Evolutionary conservation across 768 basidiomycete genomes (phyloP).

Genomic region (Boletus tomentosulus): DNA sequence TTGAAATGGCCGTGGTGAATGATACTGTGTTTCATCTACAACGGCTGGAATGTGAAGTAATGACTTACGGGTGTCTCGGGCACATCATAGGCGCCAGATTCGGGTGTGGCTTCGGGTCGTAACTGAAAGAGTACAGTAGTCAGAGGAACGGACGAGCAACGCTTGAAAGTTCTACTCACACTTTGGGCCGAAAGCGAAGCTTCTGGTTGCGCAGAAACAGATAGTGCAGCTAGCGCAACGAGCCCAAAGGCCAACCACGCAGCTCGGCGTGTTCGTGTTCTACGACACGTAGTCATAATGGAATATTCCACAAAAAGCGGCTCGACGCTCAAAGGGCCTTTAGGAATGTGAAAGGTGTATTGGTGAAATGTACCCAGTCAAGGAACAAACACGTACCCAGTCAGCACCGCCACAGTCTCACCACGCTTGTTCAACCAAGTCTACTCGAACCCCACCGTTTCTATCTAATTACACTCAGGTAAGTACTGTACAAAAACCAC

Average conservation of each 20-base stretch:
- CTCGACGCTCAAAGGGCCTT: background rate
- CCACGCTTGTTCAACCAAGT: background rate
- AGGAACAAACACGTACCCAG: background rate
- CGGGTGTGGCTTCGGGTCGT: constrained; percentile 11
- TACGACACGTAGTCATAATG: constrained; percentile 19
- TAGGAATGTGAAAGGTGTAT: background rate
- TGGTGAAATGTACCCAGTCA: background rate
- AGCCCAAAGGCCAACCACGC: constrained; percentile 61
- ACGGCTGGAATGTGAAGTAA: background rate
- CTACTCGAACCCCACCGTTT: background rate
- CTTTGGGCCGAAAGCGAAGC: constrained; percentile 10
- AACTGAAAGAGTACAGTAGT: constrained; percentile 7
- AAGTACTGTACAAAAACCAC: background rate
- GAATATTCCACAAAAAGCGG: background rate
- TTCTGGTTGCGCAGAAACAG: constrained; percentile 40
- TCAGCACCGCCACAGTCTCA: background rate
- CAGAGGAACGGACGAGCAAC: background rate
- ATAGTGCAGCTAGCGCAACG: constrained; percentile 44
- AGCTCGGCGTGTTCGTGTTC: constrained; percentile 37
- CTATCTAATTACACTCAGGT: background rate
- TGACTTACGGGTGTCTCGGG: constrained; percentile 15
- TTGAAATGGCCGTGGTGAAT: constrained; percentile 1
- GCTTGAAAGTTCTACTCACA: constrained; percentile 6
- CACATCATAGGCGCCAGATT: constrained; percentile 1
- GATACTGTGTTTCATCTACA: background rate